Conservation (phyloP, 495 filamentous ascomycete species). For the Echria macrotheca region DNA sequence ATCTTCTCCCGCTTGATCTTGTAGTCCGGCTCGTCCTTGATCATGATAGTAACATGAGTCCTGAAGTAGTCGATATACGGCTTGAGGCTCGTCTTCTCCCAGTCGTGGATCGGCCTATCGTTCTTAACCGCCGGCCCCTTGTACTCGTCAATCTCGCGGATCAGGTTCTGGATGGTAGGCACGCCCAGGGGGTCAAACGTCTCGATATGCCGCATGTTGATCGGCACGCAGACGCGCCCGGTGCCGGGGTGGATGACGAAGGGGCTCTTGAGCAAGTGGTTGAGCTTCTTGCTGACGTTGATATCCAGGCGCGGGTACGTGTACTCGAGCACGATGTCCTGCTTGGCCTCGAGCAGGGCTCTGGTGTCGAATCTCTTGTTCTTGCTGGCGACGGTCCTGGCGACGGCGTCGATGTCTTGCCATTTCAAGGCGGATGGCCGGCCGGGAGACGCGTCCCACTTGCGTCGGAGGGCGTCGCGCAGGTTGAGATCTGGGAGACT, state of each 20-base stretch:
- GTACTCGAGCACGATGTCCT: constrained; percentile 92
- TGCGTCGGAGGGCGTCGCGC: constrained; percentile 70
- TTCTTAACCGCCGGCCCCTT: constrained; percentile 31
- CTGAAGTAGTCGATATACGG: constrained; percentile 89
- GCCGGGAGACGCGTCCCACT: constrained; percentile 80
- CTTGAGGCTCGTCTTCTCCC: constrained; percentile 93
- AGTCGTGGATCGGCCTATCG: constrained; percentile 59
- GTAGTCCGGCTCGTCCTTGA: constrained; percentile 72
- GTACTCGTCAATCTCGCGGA: constrained; percentile 79
- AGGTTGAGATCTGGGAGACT: constrained; percentile 73
- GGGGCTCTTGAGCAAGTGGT: constrained; percentile 92
- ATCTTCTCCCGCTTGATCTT: constrained; percentile 71
- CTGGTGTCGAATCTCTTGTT: constrained; percentile 58
- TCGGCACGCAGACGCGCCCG: constrained; percentile 90
- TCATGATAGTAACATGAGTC: constrained; percentile 65
- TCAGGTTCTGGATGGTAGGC: constrained; percentile 74
- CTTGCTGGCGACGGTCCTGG: constrained; percentile 63
- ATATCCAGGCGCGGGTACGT: constrained; percentile 97
- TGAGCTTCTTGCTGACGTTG: constrained; percentile 93
- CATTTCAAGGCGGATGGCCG: constrained; percentile 75
- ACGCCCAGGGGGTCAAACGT: constrained; percentile 82
- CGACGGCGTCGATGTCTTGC: constrained; percentile 85
- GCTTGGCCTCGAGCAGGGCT: constrained; percentile 78
- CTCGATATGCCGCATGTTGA: constrained; percentile 63
- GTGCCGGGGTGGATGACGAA: constrained; percentile 96